A percentile compares a stretch with the other conserved stretches of the same genome.
Evolutionary conservation across 768 basidiomycete species (phyloP).

Genomic region (Lentinula guzmanii): DNA sequence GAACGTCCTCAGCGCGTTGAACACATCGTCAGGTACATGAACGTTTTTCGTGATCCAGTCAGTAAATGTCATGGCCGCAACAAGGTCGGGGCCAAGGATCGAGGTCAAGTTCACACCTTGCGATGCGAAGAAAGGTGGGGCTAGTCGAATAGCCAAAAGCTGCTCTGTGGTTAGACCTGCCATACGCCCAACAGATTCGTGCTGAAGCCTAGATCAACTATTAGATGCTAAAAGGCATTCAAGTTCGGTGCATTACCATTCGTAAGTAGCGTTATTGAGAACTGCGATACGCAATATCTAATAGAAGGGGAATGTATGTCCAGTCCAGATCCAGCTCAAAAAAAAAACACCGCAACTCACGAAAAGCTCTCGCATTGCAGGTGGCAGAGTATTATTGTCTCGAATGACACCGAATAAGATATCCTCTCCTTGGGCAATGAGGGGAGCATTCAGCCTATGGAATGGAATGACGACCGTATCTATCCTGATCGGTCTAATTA

Average conservation of each 20-base stretch:
- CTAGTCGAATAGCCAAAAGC: constrained; percentile 19
- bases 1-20: constrained; percentile 17
- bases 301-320: not conserved
- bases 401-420: constrained; percentile 23
- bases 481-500: not conserved
- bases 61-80: constrained; percentile 22
- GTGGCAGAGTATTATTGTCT: constrained; percentile 5
- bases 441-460: constrained; percentile 22
- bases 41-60: constrained; percentile 22
- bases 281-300: constrained; percentile 21
- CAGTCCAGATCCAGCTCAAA: not conserved
- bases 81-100: constrained; percentile 18
- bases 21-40: constrained; percentile 21
- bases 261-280: constrained; percentile 20
- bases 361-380: constrained; percentile 28
- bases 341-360: constrained; percentile 13
- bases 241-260: not conserved
- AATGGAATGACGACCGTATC: not conserved
- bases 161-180: constrained; percentile 24
- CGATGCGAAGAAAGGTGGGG: constrained; percentile 12
- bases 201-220: constrained; percentile 18
- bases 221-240: not conserved
- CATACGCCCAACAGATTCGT: constrained; percentile 23
- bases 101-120: constrained; percentile 5
- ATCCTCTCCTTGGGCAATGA: constrained; percentile 22